phyloP scores from a whole-genome alignment of 441 rosid species.

The Brassica balearica region DNA sequence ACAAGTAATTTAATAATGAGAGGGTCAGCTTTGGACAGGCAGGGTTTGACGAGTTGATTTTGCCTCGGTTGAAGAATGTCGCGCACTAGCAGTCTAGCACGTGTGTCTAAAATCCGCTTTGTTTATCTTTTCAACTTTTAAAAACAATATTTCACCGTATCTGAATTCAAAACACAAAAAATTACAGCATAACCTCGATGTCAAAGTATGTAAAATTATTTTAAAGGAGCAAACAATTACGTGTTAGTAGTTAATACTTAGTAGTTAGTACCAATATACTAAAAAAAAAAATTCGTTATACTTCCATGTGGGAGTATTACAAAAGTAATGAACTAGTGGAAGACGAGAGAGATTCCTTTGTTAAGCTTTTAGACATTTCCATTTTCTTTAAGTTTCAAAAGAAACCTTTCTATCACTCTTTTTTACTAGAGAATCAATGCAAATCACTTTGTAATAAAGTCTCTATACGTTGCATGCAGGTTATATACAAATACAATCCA shows the following conservation, averaged over 20 bases:
- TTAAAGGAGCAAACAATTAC: neutral
- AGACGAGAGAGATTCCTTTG: slow-evolving; percentile 36
- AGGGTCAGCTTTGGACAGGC: slow-evolving; percentile 30
- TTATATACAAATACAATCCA: slow-evolving; percentile 14
- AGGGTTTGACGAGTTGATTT: slow-evolving; percentile 38
- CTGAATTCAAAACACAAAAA: neutral
- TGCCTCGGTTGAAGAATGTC: slow-evolving; percentile 43
- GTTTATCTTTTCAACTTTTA: neutral
- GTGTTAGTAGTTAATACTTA: neutral
- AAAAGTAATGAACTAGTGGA: slow-evolving; percentile 16
- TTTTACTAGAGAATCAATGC: slow-evolving; percentile 27
- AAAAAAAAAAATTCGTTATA: neutral
- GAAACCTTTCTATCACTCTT: slow-evolving; percentile 18
- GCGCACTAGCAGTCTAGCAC: slow-evolving; percentile 37
- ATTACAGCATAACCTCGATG: neutral
- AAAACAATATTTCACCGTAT: neutral
- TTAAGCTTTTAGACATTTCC: slow-evolving; percentile 8
- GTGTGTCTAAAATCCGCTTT: slow-evolving; percentile 29
- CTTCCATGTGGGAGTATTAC: neutral
- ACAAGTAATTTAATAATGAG: neutral
- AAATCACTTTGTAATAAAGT: slow-evolving; percentile 22
- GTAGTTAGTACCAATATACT: neutral
- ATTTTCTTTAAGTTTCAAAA: neutral
- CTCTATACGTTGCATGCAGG: slow-evolving; percentile 34
- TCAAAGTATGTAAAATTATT: neutral